Evolutionary conservation across 176 grass and related monocot species (phyloP).

Genomic region (Stipa capillata): DNA sequence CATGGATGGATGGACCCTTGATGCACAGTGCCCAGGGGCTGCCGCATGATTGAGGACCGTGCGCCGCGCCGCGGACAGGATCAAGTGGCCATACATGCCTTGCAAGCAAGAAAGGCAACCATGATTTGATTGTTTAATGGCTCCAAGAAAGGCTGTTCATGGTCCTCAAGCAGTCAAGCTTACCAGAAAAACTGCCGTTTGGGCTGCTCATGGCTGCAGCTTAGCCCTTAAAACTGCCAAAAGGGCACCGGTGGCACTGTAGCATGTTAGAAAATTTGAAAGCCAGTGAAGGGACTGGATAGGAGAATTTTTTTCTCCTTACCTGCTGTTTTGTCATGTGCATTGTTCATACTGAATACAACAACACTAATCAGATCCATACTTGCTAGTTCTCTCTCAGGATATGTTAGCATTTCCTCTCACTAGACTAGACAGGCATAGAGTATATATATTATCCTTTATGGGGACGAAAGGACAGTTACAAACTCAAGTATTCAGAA

Average conservation of each 20-base stretch:
- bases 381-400: background rate
- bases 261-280: background rate
- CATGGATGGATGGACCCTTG: constrained; percentile 29
- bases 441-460: background rate
- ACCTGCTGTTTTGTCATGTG: constrained; percentile 32
- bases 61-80: constrained; percentile 32
- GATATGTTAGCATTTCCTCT: constrained; percentile 15
- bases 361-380: constrained; percentile 38
- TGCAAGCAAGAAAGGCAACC: constrained; percentile 36
- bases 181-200: constrained; percentile 21
- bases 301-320: constrained; percentile 2
- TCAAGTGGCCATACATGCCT: constrained; percentile 45
- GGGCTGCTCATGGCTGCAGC: background rate
- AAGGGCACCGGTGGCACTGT: constrained; percentile 14
- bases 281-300: constrained; percentile 7
- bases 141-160: constrained; percentile 26
- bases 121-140: constrained; percentile 28
- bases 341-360: constrained; percentile 21
- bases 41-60: constrained; percentile 32
- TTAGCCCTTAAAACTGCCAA: constrained; percentile 36
- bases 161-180: constrained; percentile 35
- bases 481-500: background rate
- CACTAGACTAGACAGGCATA: constrained; percentile 11
- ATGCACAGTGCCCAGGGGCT: constrained; percentile 24
- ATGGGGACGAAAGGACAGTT: background rate